These are phyloP conservation scores for Leccinum aurantiacum DNA, from an alignment of 768 basidiomycete genomes.

Conservation along the genomic window DNA sequence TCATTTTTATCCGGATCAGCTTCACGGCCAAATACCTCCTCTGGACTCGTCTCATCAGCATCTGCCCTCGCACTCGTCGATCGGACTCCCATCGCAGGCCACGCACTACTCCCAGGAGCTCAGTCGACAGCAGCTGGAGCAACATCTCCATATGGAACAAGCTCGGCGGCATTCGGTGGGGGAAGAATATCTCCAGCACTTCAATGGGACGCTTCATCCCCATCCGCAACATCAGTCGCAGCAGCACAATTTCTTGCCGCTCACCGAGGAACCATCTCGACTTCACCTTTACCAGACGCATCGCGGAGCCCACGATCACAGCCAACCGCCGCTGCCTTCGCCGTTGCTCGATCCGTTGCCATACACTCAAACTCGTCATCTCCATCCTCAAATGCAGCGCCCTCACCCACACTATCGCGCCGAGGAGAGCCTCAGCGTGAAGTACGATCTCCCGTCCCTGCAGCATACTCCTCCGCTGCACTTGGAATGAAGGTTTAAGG, in stretches of 20 bases:
- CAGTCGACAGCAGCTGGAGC: conserved; percentile 43
- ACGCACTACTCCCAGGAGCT: conserved; percentile 50
- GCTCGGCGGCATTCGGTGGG: conserved; percentile 35
- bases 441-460: conserved; percentile 45
- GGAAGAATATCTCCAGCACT: conserved; percentile 39
- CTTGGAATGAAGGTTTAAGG: conserved; percentile 49
- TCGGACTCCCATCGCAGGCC: conserved; percentile 34
- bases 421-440: conserved; percentile 39
- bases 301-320: conserved; percentile 36
- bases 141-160: conserved; percentile 37
- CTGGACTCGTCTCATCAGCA: conserved; percentile 47
- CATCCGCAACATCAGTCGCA: conserved; percentile 30
- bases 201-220: conserved; percentile 34
- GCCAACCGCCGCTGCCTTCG: conserved; percentile 26
- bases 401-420: conserved; percentile 36
- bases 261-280: conserved; percentile 31
- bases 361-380: conserved; percentile 32
- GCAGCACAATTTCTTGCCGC: conserved; percentile 28
- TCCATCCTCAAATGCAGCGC: conserved; percentile 35
- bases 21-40: conserved; percentile 46
- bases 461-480: conserved; percentile 45
- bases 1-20: conserved; percentile 44
- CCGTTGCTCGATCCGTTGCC: conserved; percentile 34
- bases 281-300: conserved; percentile 37
- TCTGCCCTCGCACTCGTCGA: conserved; percentile 54